These are phyloP conservation scores for Wallacemonas sp. DNA, from an alignment of 208 protist species.

Conservation along the genomic window DNA sequence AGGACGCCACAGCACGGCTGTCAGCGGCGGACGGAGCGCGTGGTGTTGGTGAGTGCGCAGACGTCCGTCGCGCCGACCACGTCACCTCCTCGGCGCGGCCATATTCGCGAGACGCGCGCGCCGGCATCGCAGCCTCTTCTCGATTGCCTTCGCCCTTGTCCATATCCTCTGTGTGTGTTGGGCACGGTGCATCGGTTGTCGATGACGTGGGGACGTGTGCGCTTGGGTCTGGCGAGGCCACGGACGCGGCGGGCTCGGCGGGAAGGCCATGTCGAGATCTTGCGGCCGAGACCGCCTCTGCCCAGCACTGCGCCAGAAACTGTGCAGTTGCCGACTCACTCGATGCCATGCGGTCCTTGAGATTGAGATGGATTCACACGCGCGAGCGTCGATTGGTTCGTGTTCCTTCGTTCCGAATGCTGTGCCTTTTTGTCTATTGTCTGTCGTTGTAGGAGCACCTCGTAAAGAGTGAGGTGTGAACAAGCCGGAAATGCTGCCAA, in stretches of 20 bases:
- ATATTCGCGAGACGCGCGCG: not conserved
- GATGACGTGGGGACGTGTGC: not conserved
- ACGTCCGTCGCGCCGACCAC: too few species aligned
- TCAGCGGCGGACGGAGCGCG: too few species aligned
- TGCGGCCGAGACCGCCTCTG: not conserved
- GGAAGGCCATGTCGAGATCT: not conserved
- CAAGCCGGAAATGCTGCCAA: too few species aligned
- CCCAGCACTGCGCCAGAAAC: conserved; percentile 12
- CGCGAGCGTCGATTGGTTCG: too few species aligned
- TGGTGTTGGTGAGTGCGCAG: not conserved
- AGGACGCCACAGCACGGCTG: too few species aligned
- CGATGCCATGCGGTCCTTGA: not conserved
- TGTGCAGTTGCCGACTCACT: not conserved
- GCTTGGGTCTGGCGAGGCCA: not conserved
- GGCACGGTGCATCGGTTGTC: not conserved
- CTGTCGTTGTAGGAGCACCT: too few species aligned
- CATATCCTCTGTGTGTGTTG: not conserved
- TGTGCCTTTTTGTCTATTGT: too few species aligned
- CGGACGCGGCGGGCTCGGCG: not conserved
- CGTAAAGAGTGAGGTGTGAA: too few species aligned
- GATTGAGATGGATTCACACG: too few species aligned
- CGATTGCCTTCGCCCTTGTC: too few species aligned
- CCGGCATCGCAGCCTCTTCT: not conserved
- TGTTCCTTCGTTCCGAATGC: too few species aligned
- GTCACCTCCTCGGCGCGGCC: not conserved